A percentile compares a stretch with the other conserved stretches of the same genome.
Evolutionary conservation across 129 eudicot species (phyloP).

Genomic region (Artemisia argyi): DNA sequence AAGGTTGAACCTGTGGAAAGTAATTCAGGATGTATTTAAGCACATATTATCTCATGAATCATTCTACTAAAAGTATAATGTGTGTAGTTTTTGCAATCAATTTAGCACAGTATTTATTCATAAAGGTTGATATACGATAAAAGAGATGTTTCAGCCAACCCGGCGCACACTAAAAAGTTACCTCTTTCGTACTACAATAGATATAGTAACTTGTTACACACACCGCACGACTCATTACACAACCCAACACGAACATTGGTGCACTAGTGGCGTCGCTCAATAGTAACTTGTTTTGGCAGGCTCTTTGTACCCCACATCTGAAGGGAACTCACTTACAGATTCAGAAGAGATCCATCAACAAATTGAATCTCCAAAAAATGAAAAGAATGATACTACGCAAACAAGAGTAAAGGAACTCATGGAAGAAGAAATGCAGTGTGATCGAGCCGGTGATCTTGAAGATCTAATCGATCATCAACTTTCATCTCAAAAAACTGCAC

Average conservation of each 20-base stretch:
- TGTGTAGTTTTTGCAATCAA: too few species aligned
- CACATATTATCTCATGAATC: too few species aligned
- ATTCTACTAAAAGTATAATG: too few species aligned
- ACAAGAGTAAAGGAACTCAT: conserved; percentile 83
- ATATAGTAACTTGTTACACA: too few species aligned
- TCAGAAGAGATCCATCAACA: conserved; percentile 19
- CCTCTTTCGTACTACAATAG: too few species aligned
- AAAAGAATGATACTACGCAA: conserved; percentile 37
- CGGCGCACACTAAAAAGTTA: too few species aligned
- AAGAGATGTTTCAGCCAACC: too few species aligned
- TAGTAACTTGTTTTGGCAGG: conserved; percentile 12
- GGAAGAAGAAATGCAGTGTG: conserved; percentile 84
- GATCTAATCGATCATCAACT: conserved; percentile 32
- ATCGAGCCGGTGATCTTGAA: conserved; percentile 35
- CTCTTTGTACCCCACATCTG: conserved; percentile 30
- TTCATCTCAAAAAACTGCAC: conserved; percentile 18
- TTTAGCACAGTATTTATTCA: too few species aligned
- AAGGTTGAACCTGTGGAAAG: too few species aligned
- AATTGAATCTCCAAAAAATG: conserved; percentile 34
- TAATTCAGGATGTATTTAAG: too few species aligned
- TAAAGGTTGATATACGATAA: too few species aligned
- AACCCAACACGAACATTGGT: background rate
- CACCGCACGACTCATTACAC: too few species aligned
- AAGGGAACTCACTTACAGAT: conserved; percentile 28
- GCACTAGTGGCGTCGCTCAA: conserved; percentile 13